Evolutionary conservation across 371 early-diverging fungal species (phyloP), one percentile per base, ranked within the genome.

Genomic region (Mortierella sp.): DNA sequence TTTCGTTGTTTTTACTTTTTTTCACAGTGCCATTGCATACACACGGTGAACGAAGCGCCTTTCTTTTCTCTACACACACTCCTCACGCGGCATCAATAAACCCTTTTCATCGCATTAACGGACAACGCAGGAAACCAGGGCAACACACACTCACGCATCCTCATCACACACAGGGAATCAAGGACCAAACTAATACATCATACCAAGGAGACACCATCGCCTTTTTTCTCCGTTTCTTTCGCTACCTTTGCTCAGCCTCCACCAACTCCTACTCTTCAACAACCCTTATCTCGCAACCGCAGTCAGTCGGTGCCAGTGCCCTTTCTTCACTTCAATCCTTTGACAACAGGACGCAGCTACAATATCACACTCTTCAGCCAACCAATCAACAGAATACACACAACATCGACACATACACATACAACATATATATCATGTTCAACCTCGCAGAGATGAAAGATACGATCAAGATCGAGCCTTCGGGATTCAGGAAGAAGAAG

Each of bases 401-500:
- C 52, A 13, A 42, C 9, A 68, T 44, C n/a, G 11, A 24, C 72
- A 28, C 42, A n/a, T 38, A 3, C 42, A 38, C 42, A 38, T 38
- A 38, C 42, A 1, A 31, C 31, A 71, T 6, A 68, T 45, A 31
- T 21, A 80, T n/a, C 42, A 98, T 98, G 99, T 98, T 98, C 86
- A 89, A 95, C 34, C 91, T 98, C 34, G 87, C 94, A 24, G 93
- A 92, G 26, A 80, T 98, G 72, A 93, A 93, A 74, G 99, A 98
- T 88, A 95, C 94, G 28, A 94, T 98, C 54, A 95, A 95, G 80
- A 94, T 97, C 50, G 91, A 91, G 60, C 98, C 99, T 4, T 88
- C 91, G 21, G 94, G 96, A 65, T 96, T 97, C 78, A 88, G 90
- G 71, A 95, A 96, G 82, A 83, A 91, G 9, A 92, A 95, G 65